Evolutionary conservation across 768 basidiomycete species (phyloP).

Genomic region (Collybia nuda): DNA sequence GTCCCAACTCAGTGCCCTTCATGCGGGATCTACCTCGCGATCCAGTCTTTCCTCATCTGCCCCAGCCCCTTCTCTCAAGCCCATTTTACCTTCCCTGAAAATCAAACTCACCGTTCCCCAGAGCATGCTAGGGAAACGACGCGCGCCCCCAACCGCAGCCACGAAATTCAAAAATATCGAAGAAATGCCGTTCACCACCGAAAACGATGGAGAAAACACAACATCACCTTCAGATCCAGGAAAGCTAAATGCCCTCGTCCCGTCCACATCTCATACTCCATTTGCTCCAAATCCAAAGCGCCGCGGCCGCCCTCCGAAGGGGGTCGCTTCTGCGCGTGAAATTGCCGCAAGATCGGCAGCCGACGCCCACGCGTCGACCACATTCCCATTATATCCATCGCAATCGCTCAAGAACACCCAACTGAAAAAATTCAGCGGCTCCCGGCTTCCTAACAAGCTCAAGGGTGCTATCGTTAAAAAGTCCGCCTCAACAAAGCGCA

Average conservation of each 20-base stretch:
- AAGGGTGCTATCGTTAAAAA: slow-evolving; percentile 26
- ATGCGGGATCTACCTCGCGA: slow-evolving; percentile 36
- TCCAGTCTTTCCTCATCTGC: slow-evolving; percentile 29
- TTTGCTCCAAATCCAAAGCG: slow-evolving; percentile 37
- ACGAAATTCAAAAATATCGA: slow-evolving; percentile 26
- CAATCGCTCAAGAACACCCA: slow-evolving; percentile 3
- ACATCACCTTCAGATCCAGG: slow-evolving; percentile 1
- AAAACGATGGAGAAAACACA: slow-evolving; percentile 30
- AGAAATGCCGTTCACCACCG: slow-evolving; percentile 40
- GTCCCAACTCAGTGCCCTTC: slow-evolving; percentile 34
- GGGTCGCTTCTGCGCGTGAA: slow-evolving; percentile 33
- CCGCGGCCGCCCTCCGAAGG: slow-evolving; percentile 59
- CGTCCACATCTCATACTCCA: slow-evolving; percentile 14
- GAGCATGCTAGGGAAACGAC: slow-evolving; percentile 47
- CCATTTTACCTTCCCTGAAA: slow-evolving; percentile 50
- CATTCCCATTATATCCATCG: slow-evolving; percentile 15
- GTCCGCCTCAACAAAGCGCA: slow-evolving; percentile 31
- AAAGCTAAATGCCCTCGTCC: slow-evolving; percentile 10
- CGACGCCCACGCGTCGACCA: slow-evolving; percentile 12
- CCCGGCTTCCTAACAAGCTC: slow-evolving; percentile 20
- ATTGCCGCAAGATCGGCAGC: slow-evolving; percentile 16
- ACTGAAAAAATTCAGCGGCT: slow-evolving; percentile 16
- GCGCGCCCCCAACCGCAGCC: slow-evolving; percentile 16
- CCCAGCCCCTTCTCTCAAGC: slow-evolving; percentile 24
- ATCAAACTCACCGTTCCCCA: slow-evolving; percentile 72